Conservation (phyloP, 2,329 filamentous ascomycete species). For the Uncinocarpus reesii region DNA sequence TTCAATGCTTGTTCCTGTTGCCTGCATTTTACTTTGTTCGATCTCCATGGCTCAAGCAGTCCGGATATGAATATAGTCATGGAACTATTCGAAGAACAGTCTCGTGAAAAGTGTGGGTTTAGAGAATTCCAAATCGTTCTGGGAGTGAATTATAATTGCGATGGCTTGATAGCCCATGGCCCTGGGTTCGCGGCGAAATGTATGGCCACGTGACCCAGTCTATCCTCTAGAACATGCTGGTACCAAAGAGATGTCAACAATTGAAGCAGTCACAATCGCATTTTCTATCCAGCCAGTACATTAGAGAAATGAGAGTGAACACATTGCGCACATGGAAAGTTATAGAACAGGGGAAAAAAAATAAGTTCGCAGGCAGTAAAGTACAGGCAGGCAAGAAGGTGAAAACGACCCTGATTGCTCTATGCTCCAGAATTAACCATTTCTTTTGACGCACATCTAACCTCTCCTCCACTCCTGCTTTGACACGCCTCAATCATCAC, state of each 20-base stretch:
- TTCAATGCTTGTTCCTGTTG: background rate
- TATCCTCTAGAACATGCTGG: too few species aligned
- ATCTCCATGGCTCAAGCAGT: background rate
- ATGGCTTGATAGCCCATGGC: too few species aligned
- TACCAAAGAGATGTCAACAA: background rate
- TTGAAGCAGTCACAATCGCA: slow-evolving; percentile 11
- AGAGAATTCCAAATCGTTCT: too few species aligned
- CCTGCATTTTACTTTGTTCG: background rate
- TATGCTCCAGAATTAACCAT: slow-evolving; percentile 35
- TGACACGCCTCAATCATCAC: slow-evolving; percentile 20
- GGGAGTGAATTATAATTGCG: too few species aligned
- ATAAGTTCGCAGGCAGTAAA: slow-evolving; percentile 39
- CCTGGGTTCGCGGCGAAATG: too few species aligned
- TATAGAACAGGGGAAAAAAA: slow-evolving; percentile 19
- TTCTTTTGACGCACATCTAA: slow-evolving; percentile 34
- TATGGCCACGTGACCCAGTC: too few species aligned
- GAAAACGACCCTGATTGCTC: slow-evolving; percentile 34
- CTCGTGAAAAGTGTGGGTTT: too few species aligned
- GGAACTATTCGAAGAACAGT: background rate
- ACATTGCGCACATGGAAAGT: slow-evolving; percentile 16
- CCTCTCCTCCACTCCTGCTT: slow-evolving; percentile 12
- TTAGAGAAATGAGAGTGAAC: slow-evolving; percentile 14
- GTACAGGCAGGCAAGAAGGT: slow-evolving; percentile 38
- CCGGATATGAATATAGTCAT: background rate
- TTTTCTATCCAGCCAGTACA: slow-evolving; percentile 16